phyloP scores from a whole-genome alignment of 2,329 filamentous ascomycete species.

The Trichoderma cornu-damae region DNA sequence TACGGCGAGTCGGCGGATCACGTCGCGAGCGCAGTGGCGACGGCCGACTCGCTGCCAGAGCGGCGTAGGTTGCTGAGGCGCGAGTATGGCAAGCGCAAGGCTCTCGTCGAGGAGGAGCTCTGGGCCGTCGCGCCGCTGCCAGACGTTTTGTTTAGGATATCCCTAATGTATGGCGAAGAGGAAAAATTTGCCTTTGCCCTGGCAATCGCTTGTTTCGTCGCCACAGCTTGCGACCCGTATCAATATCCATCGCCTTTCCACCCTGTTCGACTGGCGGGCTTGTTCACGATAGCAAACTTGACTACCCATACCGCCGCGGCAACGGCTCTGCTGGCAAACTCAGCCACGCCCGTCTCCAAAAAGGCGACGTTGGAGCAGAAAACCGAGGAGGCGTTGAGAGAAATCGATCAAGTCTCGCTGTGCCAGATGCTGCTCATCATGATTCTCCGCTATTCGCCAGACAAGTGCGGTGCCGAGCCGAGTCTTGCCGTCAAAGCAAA shows the following conservation, averaged over 20 bases:
- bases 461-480: constrained; percentile 43
- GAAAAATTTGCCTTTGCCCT: constrained; percentile 42
- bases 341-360: constrained; percentile 26
- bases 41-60: constrained; percentile 27
- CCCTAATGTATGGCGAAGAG: constrained; percentile 41
- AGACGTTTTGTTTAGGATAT: constrained; percentile 41
- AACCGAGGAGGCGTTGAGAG: constrained; percentile 32
- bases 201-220: constrained; percentile 44
- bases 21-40: constrained; percentile 24
- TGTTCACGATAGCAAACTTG: constrained; percentile 49
- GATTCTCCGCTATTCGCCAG: constrained; percentile 39
- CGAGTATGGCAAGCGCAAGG: constrained; percentile 26
- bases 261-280: constrained; percentile 45
- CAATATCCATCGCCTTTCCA: constrained; percentile 47
- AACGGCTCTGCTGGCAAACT: constrained; percentile 28
- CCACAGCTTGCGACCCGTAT: constrained; percentile 46
- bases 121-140: constrained; percentile 49
- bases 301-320: constrained; percentile 46
- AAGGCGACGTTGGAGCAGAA: constrained; percentile 24
- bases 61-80: constrained; percentile 22
- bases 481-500: constrained; percentile 40
- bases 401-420: constrained; percentile 49
- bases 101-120: constrained; percentile 28
- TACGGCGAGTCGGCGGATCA: constrained; percentile 29
- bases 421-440: constrained; percentile 50